Evolutionary conservation across 2,329 filamentous ascomycete species (phyloP), one percentile per base, ranked within the genome.

Genomic region (Daldinia sp.): DNA sequence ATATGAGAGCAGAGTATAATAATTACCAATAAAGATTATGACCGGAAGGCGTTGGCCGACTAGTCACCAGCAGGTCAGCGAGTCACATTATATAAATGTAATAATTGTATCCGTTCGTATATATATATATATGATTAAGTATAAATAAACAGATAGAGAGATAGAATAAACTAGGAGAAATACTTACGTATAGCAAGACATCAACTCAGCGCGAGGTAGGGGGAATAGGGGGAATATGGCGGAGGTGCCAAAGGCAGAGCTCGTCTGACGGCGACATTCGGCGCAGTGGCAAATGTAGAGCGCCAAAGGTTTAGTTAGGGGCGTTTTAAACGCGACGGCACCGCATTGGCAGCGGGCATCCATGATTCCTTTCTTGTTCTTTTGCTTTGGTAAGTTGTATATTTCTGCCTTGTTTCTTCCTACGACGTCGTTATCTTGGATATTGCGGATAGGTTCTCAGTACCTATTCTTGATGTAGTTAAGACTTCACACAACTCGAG

Each of bases 251-350:
- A 89, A 91, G 1, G 89, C 87, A 6, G 87, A 88, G 55, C 85
- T 80, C 27, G 87, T 86, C 77, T 91, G 89, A 59, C 84, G 82
- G 48, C 85, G 83, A 75, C 89, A 92, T 72, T 88, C 83, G 57
- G 80, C 77, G 75, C 90, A 92, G 77, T 91, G 90, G 77, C 89
- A 92, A 72, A 91, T 86, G 75, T 89, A 91, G 51, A 91, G 78
- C n/a, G 83, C 84, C 41, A 90, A 76, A 0, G 89, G 89, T 59
- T 83, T 79, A 3, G 81, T 75, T 0, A 83, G 76, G 0, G 89
- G 87, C 27, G 88, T 90, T 64, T 79, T 84, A 79, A 91, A 91
- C 34, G 73, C 71, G 54, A 91, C 82, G 13, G 82, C 77, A 53
- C 87, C 86, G 78, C 90, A 92, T 74, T 90, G 87, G 73, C 89